Evolutionary conservation across 176 grass and related monocot species (phyloP).

Genomic region (Guadua angustifolia): DNA sequence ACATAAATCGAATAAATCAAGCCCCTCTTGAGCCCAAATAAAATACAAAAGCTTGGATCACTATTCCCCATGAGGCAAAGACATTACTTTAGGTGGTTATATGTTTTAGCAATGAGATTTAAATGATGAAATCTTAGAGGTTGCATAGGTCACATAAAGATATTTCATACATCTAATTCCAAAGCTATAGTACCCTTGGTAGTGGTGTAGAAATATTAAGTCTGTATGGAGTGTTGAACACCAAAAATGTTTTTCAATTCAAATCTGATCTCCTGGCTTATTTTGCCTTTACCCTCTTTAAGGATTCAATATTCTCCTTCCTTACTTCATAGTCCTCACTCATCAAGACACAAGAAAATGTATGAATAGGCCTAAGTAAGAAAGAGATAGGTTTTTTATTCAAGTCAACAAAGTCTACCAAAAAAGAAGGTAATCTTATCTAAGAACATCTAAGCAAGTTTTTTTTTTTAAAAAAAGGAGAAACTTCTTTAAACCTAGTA

Average conservation of each 20-base stretch:
- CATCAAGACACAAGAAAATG: background rate
- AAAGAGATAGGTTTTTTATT: background rate
- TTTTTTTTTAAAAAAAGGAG: background rate
- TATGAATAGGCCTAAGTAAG: background rate
- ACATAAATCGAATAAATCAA: conserved; percentile 3
- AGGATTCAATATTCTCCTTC: background rate
- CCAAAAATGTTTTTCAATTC: background rate
- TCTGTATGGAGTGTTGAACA: background rate
- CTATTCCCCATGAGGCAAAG: background rate
- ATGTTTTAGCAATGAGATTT: background rate
- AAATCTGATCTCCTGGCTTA: background rate
- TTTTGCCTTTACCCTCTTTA: background rate
- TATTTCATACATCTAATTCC: background rate
- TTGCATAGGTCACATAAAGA: background rate
- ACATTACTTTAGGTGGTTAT: background rate
- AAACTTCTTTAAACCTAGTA: background rate
- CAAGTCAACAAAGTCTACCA: background rate
- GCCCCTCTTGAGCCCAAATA: background rate
- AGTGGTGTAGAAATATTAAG: background rate
- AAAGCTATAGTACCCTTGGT: background rate
- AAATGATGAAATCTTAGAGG: background rate
- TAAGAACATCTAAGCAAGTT: background rate
- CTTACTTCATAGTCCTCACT: background rate
- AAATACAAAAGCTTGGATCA: background rate
- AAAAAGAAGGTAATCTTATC: background rate